These are phyloP conservation scores for Exsudoporus frostii DNA, from an alignment of 768 basidiomycete species.

Conservation along the genomic window DNA sequence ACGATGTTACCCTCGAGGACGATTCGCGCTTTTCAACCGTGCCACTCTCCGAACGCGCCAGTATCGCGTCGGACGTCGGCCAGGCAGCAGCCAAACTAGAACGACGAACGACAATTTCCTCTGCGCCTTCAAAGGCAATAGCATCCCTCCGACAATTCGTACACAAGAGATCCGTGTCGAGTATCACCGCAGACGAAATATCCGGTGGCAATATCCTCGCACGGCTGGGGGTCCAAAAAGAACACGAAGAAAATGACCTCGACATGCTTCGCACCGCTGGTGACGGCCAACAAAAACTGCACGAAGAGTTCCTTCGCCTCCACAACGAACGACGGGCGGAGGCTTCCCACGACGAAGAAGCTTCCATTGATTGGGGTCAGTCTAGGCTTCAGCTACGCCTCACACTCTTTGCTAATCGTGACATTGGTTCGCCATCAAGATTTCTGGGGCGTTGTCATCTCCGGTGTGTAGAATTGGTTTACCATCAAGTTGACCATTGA, in stretches of 20 bases:
- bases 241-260: constrained; percentile 37
- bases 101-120: constrained; percentile 32
- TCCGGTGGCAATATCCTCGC: constrained; percentile 48
- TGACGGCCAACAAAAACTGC: constrained; percentile 68
- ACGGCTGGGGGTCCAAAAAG: constrained; percentile 47
- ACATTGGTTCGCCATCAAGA: constrained; percentile 43
- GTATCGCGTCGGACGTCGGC: constrained; percentile 29
- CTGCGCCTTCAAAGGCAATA: constrained; percentile 17
- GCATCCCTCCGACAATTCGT: constrained; percentile 27
- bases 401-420: constrained; percentile 2
- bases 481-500: constrained; percentile 4
- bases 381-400: background rate
- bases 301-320: constrained; percentile 70
- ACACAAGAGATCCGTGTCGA: constrained; percentile 65
- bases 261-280: constrained; percentile 45
- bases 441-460: constrained; percentile 95
- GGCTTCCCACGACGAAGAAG: constrained; percentile 38
- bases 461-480: constrained; percentile 45
- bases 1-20: constrained; percentile 52
- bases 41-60: constrained; percentile 38
- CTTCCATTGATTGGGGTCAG: constrained; percentile 76
- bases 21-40: constrained; percentile 52
- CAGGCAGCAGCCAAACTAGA: constrained; percentile 21
- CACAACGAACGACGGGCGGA: constrained; percentile 52
- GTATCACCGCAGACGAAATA: constrained; percentile 45